Percentiles rank a stretch among this genome's conserved stretches.
These are phyloP conservation scores for Pigoraptor vietnamica DNA, from an alignment of 78 protist genomes.

Conservation along the genomic window DNA sequence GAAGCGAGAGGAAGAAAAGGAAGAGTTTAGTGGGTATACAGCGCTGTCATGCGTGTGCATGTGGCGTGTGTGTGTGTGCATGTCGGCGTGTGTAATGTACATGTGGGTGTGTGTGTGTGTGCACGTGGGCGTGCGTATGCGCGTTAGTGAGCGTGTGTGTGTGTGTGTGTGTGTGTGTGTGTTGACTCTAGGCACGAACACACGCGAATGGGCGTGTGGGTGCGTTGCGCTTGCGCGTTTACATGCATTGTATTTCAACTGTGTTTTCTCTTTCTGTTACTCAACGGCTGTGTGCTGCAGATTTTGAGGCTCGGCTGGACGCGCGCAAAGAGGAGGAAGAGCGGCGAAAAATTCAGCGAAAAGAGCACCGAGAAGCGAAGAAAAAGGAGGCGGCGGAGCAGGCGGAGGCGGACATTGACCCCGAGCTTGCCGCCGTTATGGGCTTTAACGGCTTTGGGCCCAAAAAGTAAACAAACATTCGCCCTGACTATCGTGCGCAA, in stretches of 20 bases:
- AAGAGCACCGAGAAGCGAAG: background rate
- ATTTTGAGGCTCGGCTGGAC: background rate
- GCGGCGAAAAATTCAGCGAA: background rate
- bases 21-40: background rate
- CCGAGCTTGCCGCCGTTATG: background rate
- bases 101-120: background rate
- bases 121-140: background rate
- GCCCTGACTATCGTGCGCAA: no score
- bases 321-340: background rate
- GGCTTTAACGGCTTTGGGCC: constrained; percentile 4
- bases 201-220: background rate
- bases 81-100: background rate
- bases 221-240: background rate
- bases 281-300: background rate
- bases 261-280: background rate
- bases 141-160: background rate
- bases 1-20: constrained; percentile 2
- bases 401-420: background rate
- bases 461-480: background rate
- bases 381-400: background rate
- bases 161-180: background rate
- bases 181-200: background rate
- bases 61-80: background rate
- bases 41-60: background rate
- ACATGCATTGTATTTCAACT: background rate